Conservation (phyloP, 331 rosid genomes). For the Telfairia occidentalis region DNA sequence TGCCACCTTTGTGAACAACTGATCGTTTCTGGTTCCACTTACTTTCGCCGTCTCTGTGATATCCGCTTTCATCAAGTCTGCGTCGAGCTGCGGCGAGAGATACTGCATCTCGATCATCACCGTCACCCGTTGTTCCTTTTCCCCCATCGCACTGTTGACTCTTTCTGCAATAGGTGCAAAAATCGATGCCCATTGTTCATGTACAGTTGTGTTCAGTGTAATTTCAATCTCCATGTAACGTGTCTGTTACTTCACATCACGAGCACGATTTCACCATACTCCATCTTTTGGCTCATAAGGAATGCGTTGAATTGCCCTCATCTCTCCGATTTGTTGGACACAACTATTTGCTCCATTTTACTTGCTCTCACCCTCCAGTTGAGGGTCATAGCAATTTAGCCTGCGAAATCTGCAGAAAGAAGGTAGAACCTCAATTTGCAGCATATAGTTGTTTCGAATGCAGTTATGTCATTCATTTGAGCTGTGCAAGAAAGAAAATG, state of each 20-base stretch:
- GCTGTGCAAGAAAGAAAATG: too few relatives aligned
- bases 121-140: neutral
- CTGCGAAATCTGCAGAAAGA: constrained; percentile 2
- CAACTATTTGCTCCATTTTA: neutral
- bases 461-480: neutral
- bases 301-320: neutral
- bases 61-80: neutral
- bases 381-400: neutral
- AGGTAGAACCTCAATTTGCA: neutral
- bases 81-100: neutral
- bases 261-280: neutral
- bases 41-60: neutral
- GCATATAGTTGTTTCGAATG: neutral
- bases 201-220: neutral
- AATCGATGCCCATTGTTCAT: neutral
- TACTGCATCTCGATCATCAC: neutral
- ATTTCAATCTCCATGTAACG: neutral
- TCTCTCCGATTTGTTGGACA: neutral
- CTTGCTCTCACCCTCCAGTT: neutral
- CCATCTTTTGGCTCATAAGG: constrained; percentile 7
- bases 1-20: neutral
- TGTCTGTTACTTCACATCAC: neutral
- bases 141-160: neutral
- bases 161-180: neutral
- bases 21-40: neutral